Base-by-base conservation (phyloP, 257 asterid genomes). In the Solanum ahanhuiri region DNA sequence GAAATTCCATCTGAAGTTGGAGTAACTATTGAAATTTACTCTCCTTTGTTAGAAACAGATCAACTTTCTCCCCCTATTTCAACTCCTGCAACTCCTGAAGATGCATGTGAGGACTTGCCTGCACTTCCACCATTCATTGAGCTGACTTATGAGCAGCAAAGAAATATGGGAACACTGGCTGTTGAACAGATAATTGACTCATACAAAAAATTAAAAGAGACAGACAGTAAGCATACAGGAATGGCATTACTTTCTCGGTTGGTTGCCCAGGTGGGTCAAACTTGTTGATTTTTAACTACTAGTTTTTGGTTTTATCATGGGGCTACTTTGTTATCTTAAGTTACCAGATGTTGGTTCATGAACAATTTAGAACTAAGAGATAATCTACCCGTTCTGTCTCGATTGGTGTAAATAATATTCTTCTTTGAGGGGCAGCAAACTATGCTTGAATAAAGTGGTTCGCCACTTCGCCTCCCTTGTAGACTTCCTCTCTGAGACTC, bases 191-290 rank as follows among this genome's bases (percentile, higher is more conserved):
- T 97, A 87, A 90, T 97, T 89, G 91, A 92, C 87, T 90, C 93
- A 22, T 93, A 92, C 90, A 92, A 90, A 92, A 88, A 89, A 88
- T 88, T 93, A 58, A 91, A 86, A 88, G 93, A 88, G 87, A 86
- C 94, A 83, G 93, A 93, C 86, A 84, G 87, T 87, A 93, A 91
- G 90, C 94, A 94, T 87, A 92, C 95, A 90, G 98, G 95, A 88
- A 93, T 92, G 91, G 92, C 94, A 84, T 89, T 97, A 91, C 93
- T 95, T 81, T 96, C 98, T 82, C 95, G 98, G 75, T 92, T 97
- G 94, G 94, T 95, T 87, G 97, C 98, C 71, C 98, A 92, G 98
- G 98, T 96, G 85, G 75, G 79, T 83, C 81, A 84, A 48, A 82
- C 86, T 87, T 86, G 63, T 88, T 83, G 83, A 70, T 84, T 73